Percentiles rank a stretch among this genome's conserved stretches.
Evolutionary conservation across 352 stramenopile genomes (phyloP).

Genomic region (Pythium chondricola): DNA sequence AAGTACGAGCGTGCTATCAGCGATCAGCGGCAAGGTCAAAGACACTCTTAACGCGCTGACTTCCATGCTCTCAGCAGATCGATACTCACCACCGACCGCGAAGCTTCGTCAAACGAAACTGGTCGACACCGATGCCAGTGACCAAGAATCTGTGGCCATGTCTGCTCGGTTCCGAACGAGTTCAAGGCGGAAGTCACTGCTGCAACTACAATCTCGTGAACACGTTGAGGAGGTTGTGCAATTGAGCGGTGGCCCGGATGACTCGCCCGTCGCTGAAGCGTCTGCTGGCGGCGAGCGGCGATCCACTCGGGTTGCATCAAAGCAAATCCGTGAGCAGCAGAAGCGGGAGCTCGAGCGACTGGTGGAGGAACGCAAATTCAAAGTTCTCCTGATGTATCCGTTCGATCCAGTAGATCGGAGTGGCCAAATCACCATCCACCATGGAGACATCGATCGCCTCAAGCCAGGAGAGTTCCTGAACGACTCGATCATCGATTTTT

Average conservation of each 20-base stretch:
- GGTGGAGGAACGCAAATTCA: constrained; percentile 10
- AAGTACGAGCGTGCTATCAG: constrained; percentile 21
- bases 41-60: constrained; percentile 23
- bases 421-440: constrained; percentile 64
- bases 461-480: constrained; percentile 91
- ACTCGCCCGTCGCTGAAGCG: not conserved
- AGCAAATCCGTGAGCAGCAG: constrained; percentile 6
- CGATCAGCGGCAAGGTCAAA: constrained; percentile 20
- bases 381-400: constrained; percentile 47
- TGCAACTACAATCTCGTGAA: constrained; percentile 7
- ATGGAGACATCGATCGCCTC: constrained; percentile 85
- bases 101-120: constrained; percentile 16
- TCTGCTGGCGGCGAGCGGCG: constrained; percentile 2
- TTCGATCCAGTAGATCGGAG: constrained; percentile 42
- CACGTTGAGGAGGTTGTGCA: constrained; percentile 7
- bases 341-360: constrained; percentile 13
- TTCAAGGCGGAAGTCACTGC: constrained; percentile 12
- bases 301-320: no score
- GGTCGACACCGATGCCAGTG: constrained; percentile 4
- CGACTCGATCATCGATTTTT: constrained; percentile 92
- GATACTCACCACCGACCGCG: not conserved
- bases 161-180: constrained; percentile 17
- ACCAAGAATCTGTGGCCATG: constrained; percentile 10
- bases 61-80: constrained; percentile 19
- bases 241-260: not conserved